Evolutionary conservation across 441 rosid species (phyloP).

Genomic region (Gossypium lobatum): DNA sequence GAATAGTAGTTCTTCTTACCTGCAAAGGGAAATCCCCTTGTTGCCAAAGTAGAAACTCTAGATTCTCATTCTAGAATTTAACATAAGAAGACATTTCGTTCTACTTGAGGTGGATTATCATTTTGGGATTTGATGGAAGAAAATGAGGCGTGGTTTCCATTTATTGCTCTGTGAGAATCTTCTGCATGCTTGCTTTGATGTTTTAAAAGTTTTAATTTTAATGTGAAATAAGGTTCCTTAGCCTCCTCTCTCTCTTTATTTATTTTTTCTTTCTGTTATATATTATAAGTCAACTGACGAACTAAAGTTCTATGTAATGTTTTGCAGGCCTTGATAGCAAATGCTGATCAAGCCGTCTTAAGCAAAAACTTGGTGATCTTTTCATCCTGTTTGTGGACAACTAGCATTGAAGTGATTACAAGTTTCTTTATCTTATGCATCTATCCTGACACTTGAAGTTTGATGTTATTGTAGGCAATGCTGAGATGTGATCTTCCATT

Average conservation of each 20-base stretch:
- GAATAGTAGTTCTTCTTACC: background rate
- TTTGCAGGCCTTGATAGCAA: slow-evolving; percentile 16
- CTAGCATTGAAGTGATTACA: background rate
- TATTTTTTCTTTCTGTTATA: background rate
- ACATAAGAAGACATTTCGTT: background rate
- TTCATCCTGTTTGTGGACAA: background rate
- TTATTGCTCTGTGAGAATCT: background rate
- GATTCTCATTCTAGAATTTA: background rate
- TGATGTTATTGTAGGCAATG: slow-evolving; percentile 52
- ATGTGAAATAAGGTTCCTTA: background rate
- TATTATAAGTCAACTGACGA: background rate
- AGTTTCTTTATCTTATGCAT: background rate
- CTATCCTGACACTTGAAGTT: background rate
- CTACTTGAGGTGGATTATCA: background rate
- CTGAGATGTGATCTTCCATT: slow-evolving; percentile 80
- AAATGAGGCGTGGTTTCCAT: background rate
- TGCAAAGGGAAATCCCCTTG: background rate
- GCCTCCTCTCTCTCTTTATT: background rate
- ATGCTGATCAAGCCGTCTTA: slow-evolving; percentile 17
- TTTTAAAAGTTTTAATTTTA: background rate
- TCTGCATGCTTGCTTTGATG: background rate
- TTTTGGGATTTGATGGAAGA: background rate
- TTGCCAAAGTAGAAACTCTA: background rate
- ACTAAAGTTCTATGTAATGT: background rate
- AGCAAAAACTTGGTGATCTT: slow-evolving; percentile 20